These are phyloP conservation scores for Globisporangium sylvaticum DNA, from an alignment of 352 stramenopile genomes.

Conservation along the genomic window DNA sequence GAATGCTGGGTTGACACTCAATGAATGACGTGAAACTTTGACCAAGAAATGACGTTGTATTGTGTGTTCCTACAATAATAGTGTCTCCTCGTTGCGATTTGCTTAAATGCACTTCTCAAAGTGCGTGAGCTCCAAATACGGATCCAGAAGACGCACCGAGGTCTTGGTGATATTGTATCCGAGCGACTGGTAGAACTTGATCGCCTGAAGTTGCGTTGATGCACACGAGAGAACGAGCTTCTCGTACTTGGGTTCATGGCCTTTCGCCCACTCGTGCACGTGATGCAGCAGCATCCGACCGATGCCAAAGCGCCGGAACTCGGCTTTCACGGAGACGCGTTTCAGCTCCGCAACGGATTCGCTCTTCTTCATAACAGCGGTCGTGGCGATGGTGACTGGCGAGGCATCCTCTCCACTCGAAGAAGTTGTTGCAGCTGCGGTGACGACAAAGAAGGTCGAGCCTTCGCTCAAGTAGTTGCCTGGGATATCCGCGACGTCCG, in stretches of 20 bases:
- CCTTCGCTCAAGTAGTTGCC: constrained; percentile 1
- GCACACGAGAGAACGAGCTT: constrained; percentile 14
- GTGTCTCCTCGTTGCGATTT: not conserved
- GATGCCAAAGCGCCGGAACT: constrained; percentile 16
- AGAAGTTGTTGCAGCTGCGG: not conserved
- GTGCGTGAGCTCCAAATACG: not conserved
- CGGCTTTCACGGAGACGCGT: constrained; percentile 11
- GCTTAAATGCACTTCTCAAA: not conserved
- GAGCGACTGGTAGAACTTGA: constrained; percentile 20
- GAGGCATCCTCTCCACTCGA: not conserved
- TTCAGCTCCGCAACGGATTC: not conserved
- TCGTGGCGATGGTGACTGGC: not conserved
- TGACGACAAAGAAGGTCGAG: constrained; percentile 5
- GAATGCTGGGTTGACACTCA: too few relatives aligned
- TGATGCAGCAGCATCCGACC: constrained; percentile 9
- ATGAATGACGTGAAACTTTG: too few relatives aligned
- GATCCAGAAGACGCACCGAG: not conserved
- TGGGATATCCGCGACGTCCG: constrained; percentile 10
- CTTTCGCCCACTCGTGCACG: constrained; percentile 17
- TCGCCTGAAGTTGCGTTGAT: not conserved
- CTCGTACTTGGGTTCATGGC: not conserved
- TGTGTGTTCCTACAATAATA: too few relatives aligned
- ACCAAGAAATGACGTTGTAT: too few relatives aligned
- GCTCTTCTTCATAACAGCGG: not conserved
- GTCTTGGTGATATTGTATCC: constrained; percentile 12